phyloP scores from a whole-genome alignment of 495 filamentous ascomycete genomes.

The Immersiella caudata region DNA sequence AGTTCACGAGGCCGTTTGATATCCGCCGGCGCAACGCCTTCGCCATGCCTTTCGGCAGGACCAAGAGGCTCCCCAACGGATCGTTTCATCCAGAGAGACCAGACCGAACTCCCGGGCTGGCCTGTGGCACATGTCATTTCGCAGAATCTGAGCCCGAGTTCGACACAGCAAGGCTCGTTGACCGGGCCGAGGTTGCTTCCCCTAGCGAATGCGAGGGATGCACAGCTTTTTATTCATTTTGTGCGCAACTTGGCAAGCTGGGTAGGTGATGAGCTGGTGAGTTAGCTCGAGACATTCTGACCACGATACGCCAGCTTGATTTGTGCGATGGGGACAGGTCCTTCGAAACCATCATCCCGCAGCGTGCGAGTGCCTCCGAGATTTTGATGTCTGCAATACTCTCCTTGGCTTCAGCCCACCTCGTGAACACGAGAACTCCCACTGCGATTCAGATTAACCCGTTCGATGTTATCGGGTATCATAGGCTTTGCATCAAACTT shows the following conservation, averaged over 20 bases:
- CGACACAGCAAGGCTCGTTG: constrained; percentile 23
- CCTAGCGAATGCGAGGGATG: constrained; percentile 42
- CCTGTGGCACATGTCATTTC: not conserved
- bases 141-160: too few species aligned
- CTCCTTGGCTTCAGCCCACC: constrained; percentile 58
- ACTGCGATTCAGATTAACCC: constrained; percentile 42
- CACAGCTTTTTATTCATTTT: constrained; percentile 51
- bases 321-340: constrained; percentile 57
- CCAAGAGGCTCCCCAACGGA: constrained; percentile 17
- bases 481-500: constrained; percentile 52
- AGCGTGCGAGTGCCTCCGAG: constrained; percentile 51
- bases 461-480: constrained; percentile 51
- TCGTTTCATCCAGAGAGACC: constrained; percentile 23
- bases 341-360: constrained; percentile 58
- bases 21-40: not conserved
- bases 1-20: not conserved
- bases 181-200: constrained; percentile 40
- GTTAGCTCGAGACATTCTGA: too few species aligned
- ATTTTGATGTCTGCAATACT: constrained; percentile 62
- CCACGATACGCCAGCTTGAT: constrained; percentile 49
- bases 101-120: not conserved
- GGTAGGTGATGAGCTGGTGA: constrained; percentile 38
- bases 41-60: constrained; percentile 10
- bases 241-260: constrained; percentile 53
- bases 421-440: constrained; percentile 44